phyloP scores from a whole-genome alignment of 164 flowering plant species.

The Aristolochia californica region DNA sequence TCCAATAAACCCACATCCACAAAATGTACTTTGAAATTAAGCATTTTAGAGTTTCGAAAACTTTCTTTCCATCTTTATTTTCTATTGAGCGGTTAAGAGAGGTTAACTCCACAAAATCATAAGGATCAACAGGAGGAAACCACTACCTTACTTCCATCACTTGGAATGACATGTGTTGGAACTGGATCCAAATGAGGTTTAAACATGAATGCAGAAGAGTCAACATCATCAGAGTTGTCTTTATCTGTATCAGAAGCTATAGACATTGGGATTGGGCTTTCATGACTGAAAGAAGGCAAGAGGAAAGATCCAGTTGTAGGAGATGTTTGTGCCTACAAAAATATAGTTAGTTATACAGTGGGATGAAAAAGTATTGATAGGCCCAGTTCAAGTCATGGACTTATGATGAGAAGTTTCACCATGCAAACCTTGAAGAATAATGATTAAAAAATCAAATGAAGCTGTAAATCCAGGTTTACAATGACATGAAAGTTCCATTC shows the following conservation, averaged over 20 bases:
- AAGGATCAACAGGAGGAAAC: too few species aligned
- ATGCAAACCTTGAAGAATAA: too few species aligned
- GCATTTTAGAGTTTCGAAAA: too few species aligned
- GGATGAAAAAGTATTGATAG: background rate
- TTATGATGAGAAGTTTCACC: too few species aligned
- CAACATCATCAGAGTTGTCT: conserved; percentile 13
- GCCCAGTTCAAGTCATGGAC: background rate
- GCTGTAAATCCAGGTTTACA: too few species aligned
- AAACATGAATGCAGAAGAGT: conserved; percentile 26
- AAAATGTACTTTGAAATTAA: too few species aligned
- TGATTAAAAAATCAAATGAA: too few species aligned
- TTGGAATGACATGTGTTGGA: conserved; percentile 15
- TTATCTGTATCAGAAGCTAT: conserved; percentile 15
- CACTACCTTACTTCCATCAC: conserved; percentile 29
- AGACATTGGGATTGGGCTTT: conserved; percentile 14
- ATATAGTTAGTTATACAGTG: background rate
- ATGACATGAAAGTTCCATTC: too few species aligned
- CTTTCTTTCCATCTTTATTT: too few species aligned
- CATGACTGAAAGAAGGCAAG: conserved; percentile 21
- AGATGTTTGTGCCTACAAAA: conserved; percentile 32
- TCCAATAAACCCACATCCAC: too few species aligned
- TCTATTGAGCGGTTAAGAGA: too few species aligned
- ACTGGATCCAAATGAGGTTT: conserved; percentile 16
- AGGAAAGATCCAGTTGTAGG: conserved; percentile 67
- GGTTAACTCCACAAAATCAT: too few species aligned